Base-by-base conservation (phyloP, 1,139 yeast genomes). In the Casaregolazyma suthepensis region DNA sequence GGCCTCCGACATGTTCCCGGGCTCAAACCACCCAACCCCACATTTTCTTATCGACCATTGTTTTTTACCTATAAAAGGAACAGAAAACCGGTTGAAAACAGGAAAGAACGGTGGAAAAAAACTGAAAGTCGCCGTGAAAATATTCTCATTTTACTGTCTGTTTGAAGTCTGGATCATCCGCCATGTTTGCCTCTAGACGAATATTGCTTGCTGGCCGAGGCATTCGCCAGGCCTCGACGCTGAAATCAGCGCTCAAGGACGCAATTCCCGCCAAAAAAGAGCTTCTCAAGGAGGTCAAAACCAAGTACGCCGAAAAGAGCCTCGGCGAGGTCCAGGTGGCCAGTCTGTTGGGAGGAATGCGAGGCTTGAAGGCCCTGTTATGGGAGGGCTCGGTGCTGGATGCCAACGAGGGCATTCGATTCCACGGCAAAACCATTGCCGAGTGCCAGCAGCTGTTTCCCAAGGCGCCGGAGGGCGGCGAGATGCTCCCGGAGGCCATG, bases 401-500 rank as follows among this genome's bases (percentile, higher is more conserved):
- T 58, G 75, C 83, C 15, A 66, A 75, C 48, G 73, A 73, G 50
- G 84, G 84, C 12, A 80, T 80, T 59, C 73, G 76, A 43, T 80
- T 80, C 69, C 82, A 78, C 60, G 82, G 82, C 35, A 66, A 67
- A 56, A 75, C 82, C 31, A 80, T 80, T 60, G 68, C 73, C 56
- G 80, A 80, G 51, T 77, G 82, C 62, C 82, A 77, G 64, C 57
- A 65, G 29, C 54, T 67, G 40, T 64, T 72, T 43, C 82, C 82
- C 46, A 75, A 73, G 58, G 72, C 74, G 26, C 71, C 73, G 29
- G 74, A 69, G 48, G 73, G 70, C 68, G 75, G 75, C 38, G 71
- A 71, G 48, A 70, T 72, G 65, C 69, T 75, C 10, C 96, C 97
- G 65, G 97, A 90, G 76, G 91, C 96, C 64, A 80, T 89, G 75